Base-by-base conservation (phyloP, 108 stramenopile species). In the Cyclotella kingstonii region DNA sequence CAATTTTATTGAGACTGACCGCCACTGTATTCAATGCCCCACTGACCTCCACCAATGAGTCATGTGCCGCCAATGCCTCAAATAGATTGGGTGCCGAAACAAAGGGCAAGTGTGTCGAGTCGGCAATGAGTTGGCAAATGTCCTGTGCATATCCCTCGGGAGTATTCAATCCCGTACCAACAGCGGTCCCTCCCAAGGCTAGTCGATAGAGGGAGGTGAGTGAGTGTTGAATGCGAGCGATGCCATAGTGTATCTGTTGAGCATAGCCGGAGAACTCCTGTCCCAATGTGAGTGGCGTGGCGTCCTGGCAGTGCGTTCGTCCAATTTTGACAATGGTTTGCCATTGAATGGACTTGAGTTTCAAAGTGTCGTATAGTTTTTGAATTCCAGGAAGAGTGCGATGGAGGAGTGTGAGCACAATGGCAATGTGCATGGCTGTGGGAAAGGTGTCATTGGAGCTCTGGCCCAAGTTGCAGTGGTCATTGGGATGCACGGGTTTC, bases 221-320 rank as follows among this genome's bases (percentile, higher is more conserved):
- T 25, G 83, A 48, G 6, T 49, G 19, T 57, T 96, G 65, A 28
- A 97, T 75, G 1, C 95, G 87, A 2, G 63, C 51, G 39, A 97
- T 95, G 5, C 86, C 85, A 42, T 95, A 94, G 43, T 88, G 83
- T 18, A 98, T 90, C 69, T 98, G 98, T 41, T 81, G 70, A 10
- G 90, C 90, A 61, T 99, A 99, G 5, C 96, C 98, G 18, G 85
- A 70, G 70, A 99, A 97, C 63, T 98, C 98, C 81, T 99, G 98
- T 25, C 97, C 97, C 17, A 99, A 80, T n/a, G 98, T 98, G 48
- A 99, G 54, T 0, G 98, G 98, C 11, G 96, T 97, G 19, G 98
- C 98, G 76, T 99, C 98, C 79, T 94, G 92, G 54, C 95, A 95
- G 76, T 99, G 98, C 43, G 98, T 99, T 29, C 98, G 82, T 12